Evolutionary conservation across 2,329 filamentous ascomycete species (phyloP), one percentile per base, ranked within the genome.

Genomic region (Talaromyces sp.): DNA sequence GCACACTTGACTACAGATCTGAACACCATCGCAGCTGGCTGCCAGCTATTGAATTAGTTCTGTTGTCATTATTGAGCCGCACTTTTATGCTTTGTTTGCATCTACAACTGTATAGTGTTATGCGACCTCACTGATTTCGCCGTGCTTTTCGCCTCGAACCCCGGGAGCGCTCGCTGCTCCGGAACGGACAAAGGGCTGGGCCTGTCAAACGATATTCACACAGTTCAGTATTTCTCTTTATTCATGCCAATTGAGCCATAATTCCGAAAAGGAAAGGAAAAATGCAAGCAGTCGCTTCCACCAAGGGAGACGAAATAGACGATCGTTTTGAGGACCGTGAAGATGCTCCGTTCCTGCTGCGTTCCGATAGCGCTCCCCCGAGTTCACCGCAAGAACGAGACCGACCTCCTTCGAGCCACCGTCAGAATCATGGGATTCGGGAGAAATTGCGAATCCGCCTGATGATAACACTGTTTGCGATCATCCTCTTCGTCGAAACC

Each of bases 401-500:
- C 52, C 51, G 47, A 18, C 16, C 63, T 42, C 50, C 51, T 30
- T 53, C 60, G 59, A 40, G 28, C 23, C 28, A 51, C 16, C 12
- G 12, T 4, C 51, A 27, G 1, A 52, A 62, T 1, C 54, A 62
- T 47, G 57, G 57, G 51, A 30, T 61, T 9, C 57, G 50, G 36
- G 65, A 67, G n/a, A 70, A 69, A 3, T 67, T 76, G 42, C 72
- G 70, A 28, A 67, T 72, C 23, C 74, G 74, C 4, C 68, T 81
- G 12, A 73, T 76, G 64, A 68, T 79, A 52, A 71, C 73, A 44
- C 68, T 82, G 28, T 74, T 82, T 63, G 68, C 74, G 36, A 75
- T 82, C 64, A 68, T 78, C 6, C 70, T 78, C 27, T 69, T 74
- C 30, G 70, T 81, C 62, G 80, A 82, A 63, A 70, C 81, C 14